Base-by-base conservation (phyloP, 2,329 filamentous ascomycete species). In the Mollisiaceae sp. region DNA sequence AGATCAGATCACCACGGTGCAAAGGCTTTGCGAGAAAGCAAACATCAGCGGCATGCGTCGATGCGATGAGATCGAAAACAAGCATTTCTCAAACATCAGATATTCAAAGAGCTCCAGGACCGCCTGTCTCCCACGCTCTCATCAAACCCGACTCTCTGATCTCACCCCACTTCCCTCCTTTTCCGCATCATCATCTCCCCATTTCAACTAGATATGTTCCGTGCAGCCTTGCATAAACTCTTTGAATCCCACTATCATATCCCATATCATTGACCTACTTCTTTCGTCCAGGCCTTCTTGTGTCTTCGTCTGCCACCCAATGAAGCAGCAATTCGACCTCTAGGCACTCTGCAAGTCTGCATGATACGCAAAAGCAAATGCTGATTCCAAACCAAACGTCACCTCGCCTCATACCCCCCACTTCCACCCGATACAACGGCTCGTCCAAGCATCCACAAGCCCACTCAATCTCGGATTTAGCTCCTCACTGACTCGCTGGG, bases 51-150 rank as follows among this genome's bases (percentile, higher is more conserved):
- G 14, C 14, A 54, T 35, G 24, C 50, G 27, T 54, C 22, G 22
- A 32, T 35, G 24, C 50, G 50, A 32, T 27, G 11, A 32, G 18
- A 35, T 4, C 14, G 27, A 54, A 8, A 54, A 35, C 14, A 27
- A 35, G 27, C 50, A 54, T 32, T 45, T 50, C 50, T 54, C 50
- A 54, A 54, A 54, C 50, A 54, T 54, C 50, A 35, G 50, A 54
- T 14, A 50, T 50, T 50, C n/a, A 6, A 5, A 2, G 14, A 22
- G n/a, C 24, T 6, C 27, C 20, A 14, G n/a, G 5, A n/a, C 43
- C 43, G 43, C 2, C 4, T 47, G 43, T 32, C 27, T 47, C 43
- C n/a, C 43, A n/a, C 43, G 18, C 8, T 22, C 43, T 47, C 24
- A 27, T 52, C 45, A 5, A 50, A 50, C 8, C 20, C 20, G 22